These are phyloP conservation scores for Fraxinus sp. DNA, from an alignment of 305 asterid species.

Conservation along the genomic window DNA sequence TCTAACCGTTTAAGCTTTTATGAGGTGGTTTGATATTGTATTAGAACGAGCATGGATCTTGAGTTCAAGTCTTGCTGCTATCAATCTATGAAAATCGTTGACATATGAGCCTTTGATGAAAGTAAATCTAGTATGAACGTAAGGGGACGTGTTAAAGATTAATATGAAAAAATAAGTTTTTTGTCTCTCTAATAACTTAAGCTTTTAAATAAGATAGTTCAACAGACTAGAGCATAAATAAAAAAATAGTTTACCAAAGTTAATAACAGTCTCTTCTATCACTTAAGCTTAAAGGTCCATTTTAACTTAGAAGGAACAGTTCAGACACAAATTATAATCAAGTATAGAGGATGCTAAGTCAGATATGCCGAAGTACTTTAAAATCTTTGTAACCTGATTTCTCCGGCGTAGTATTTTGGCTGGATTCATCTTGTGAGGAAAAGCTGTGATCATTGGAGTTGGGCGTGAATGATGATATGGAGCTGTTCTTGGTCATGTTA, in stretches of 20 bases:
- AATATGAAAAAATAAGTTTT: neutral
- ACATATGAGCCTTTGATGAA: neutral
- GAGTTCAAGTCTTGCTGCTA: neutral
- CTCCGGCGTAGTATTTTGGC: conserved; percentile 28
- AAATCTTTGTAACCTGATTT: conserved; percentile 44
- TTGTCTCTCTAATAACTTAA: neutral
- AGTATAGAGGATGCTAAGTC: neutral
- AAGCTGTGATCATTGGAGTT: conserved; percentile 33
- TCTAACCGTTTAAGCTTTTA: neutral
- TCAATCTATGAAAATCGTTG: neutral
- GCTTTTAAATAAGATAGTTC: neutral
- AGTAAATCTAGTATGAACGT: neutral
- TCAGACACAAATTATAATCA: neutral
- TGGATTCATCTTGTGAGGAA: conserved; percentile 34
- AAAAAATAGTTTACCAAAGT: neutral
- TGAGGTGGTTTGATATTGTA: neutral
- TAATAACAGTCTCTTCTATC: neutral
- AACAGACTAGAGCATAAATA: neutral
- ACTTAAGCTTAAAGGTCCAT: neutral
- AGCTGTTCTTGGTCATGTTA: conserved; percentile 32
- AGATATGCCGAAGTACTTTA: neutral
- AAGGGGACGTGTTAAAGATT: neutral
- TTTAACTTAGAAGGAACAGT: neutral
- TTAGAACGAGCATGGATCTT: neutral
- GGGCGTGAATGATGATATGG: conserved; percentile 12